These are phyloP conservation scores for Dissophora ornata DNA, from an alignment of 192 early-diverging fungal species.

Conservation along the genomic window DNA sequence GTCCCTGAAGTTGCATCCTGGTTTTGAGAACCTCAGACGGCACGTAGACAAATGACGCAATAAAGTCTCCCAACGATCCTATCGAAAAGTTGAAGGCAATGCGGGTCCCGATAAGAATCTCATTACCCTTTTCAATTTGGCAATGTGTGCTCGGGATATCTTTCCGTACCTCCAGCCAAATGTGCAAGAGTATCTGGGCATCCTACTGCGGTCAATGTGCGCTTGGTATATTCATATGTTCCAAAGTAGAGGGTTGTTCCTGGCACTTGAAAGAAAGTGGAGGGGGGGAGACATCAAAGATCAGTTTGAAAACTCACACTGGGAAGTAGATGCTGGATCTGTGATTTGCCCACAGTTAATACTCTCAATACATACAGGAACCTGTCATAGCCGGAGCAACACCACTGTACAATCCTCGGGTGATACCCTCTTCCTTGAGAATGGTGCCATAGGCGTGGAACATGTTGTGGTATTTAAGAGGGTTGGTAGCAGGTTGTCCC, in stretches of 20 bases:
- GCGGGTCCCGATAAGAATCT: too few species aligned
- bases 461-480: constrained; percentile 68
- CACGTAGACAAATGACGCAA: constrained; percentile 68
- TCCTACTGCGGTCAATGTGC: constrained; percentile 60
- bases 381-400: constrained; percentile 69
- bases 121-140: not conserved
- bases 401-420: constrained; percentile 64
- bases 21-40: constrained; percentile 78
- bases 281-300: too few species aligned
- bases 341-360: too few species aligned
- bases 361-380: too few species aligned
- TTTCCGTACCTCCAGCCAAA: constrained; percentile 66
- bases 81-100: not conserved
- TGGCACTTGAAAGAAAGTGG: constrained; percentile 54
- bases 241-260: constrained; percentile 68
- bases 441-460: constrained; percentile 66
- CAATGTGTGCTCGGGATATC: too few species aligned
- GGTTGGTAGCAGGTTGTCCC: constrained; percentile 58
- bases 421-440: constrained; percentile 62
- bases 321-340: too few species aligned
- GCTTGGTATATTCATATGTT: constrained; percentile 68
- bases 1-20: constrained; percentile 81
- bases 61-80: constrained; percentile 66
- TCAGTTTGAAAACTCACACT: too few species aligned
- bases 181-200: constrained; percentile 65